Evolutionary conservation across 495 filamentous ascomycete species (phyloP), one percentile per base, ranked within the genome.

Genomic region (Penicillium manginii): DNA sequence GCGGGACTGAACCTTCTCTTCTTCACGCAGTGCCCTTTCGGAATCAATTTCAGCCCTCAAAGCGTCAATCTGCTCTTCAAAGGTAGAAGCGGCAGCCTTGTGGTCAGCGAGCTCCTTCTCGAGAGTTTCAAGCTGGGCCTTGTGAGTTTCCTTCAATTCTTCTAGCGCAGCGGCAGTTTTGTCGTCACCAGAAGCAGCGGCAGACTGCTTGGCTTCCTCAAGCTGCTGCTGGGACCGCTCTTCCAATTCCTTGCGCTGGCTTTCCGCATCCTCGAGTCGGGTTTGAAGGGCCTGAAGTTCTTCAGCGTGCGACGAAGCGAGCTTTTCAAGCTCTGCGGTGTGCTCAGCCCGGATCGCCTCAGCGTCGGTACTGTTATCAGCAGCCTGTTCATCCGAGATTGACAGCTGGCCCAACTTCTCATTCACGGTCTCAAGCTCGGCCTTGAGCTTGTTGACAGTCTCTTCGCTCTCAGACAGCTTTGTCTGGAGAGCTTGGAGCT

Each of bases 381-480:
- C 47, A 31, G 58, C 35, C 0, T 61, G 59, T 45, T 74, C 73
- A 4, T 65, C 71, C 3, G 68, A 66, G 9, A 70, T 22, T 12
- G 74, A 69, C 22, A 75, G 63, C 35, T 75, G 69, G 26, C 66
- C 61, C 51, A 79, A 51, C 54, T 75, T 79, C 49, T 77, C 69
- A 18, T 77, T 78, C 8, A 75, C 68, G 0, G 67, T 33, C 4
- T 80, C 73, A 32, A 81, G 55, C 48, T 81, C 76, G 2, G 70
- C 45, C 59, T 74, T 73, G 18, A 81, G 67, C 50, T 52, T 75
- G 29, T 66, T 59, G 18, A 79, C 67, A 3, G 70, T 78, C 37
- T 70, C 68, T 40, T 81, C 76, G 32, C 75, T 81, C 47, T 79
- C 77, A 3, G 72, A 61, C 17, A 81, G 70, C 64, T 81, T 72